Conservation (phyloP, 2,329 filamentous ascomycete genomes). For the Pseudogymnoascus sp. region DNA sequence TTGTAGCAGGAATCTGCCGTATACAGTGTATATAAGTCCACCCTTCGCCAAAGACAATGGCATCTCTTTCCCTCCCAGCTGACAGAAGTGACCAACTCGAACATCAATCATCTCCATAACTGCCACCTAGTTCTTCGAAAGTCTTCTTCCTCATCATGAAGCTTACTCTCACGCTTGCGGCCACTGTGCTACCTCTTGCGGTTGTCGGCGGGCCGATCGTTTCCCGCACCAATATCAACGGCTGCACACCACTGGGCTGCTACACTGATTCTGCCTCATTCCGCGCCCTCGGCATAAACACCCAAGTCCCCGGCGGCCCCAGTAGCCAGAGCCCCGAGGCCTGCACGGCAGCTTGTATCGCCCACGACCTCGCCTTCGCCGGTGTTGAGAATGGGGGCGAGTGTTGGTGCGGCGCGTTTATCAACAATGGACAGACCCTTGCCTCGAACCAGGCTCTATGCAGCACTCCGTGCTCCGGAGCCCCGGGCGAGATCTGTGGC, state of each 20-base stretch:
- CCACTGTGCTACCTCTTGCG: not conserved
- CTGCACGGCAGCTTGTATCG: not conserved
- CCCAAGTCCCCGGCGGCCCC: not conserved
- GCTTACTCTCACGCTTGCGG: not conserved
- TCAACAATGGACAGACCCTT: conserved; percentile 3
- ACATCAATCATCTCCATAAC: not conserved
- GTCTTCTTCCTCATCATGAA: not conserved
- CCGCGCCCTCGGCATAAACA: conserved; percentile 16
- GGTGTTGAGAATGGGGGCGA: conserved; percentile 33
- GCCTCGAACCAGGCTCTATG: conserved; percentile 11
- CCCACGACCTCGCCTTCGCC: conserved; percentile 25
- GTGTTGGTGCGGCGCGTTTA: conserved; percentile 32
- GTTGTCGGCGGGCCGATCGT: not conserved
- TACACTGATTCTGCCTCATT: conserved; percentile 8
- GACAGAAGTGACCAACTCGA: not conserved
- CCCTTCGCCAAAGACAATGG: not conserved
- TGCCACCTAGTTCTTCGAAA: not conserved
- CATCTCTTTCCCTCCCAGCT: not conserved
- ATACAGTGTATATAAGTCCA: not conserved
- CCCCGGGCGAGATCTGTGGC: conserved; percentile 13
- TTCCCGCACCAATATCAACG: not conserved
- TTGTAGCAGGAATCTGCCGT: not conserved
- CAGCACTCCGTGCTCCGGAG: conserved; percentile 13
- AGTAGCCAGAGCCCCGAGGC: not conserved
- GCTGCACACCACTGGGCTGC: conserved; percentile 8